Percentiles rank a stretch among this genome's conserved stretches.
Conservation (phyloP, 1,284 basidiomycete genomes). For the Tilletia caries region DNA sequence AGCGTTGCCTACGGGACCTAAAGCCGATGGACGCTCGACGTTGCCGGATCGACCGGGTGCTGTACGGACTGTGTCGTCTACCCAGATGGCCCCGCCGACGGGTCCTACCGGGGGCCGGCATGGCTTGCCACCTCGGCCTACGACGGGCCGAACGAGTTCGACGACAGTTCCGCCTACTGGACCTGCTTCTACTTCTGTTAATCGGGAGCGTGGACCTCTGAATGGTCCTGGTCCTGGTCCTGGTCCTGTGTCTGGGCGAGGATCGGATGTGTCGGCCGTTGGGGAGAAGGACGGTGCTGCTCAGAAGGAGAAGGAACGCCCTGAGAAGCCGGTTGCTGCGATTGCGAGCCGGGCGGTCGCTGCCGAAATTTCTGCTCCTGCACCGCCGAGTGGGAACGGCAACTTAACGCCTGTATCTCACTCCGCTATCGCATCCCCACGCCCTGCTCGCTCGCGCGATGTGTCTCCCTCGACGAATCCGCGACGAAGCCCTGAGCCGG, state of each 20-base stretch:
- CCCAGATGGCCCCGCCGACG: slow-evolving; percentile 1
- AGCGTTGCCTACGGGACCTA: background rate
- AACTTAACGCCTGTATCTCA: background rate
- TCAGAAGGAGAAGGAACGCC: slow-evolving; percentile 10
- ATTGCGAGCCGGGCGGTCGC: background rate
- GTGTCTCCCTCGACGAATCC: background rate
- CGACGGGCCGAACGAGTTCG: no score
- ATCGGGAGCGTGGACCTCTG: no score
- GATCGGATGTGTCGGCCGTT: no score
- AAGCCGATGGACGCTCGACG: background rate
- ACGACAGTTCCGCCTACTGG: no score
- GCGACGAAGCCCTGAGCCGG: background rate
- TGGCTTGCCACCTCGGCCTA: background rate
- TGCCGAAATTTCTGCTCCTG: background rate
- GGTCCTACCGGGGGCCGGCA: background rate
- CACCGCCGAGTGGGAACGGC: background rate
- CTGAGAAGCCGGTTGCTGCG: slow-evolving; percentile 3
- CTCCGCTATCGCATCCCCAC: background rate
- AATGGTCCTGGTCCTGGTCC: background rate
- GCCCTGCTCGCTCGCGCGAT: slow-evolving; percentile 2
- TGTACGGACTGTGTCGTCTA: background rate
- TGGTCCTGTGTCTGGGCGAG: no score
- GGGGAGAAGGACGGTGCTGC: slow-evolving; percentile 6
- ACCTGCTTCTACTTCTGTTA: no score
- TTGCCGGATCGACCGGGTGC: slow-evolving; percentile 4